Evolutionary conservation across 345 rosid species (phyloP).

Genomic region (Salix exigua): DNA sequence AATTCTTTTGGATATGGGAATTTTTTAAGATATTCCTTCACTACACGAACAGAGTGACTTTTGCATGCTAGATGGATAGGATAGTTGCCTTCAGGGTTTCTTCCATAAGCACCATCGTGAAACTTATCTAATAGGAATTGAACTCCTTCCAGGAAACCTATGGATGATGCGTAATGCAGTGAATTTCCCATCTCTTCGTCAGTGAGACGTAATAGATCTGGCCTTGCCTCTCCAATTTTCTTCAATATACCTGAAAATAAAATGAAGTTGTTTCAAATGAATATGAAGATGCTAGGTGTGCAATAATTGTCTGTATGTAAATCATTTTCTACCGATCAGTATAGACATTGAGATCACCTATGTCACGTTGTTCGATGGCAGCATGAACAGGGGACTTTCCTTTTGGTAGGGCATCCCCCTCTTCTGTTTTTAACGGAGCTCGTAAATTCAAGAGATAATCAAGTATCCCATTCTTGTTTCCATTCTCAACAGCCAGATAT

Average conservation of each 20-base stretch:
- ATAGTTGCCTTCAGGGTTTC: neutral
- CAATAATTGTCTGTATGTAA: neutral
- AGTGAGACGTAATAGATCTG: slow-evolving; percentile 2
- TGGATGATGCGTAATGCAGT: slow-evolving; percentile 12
- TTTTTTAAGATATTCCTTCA: neutral
- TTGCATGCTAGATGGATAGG: neutral
- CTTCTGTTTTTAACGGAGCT: neutral
- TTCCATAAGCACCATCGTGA: neutral
- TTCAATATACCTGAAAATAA: slow-evolving; percentile 11
- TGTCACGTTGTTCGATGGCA: neutral
- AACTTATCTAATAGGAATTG: neutral
- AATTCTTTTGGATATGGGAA: neutral
- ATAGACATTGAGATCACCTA: neutral
- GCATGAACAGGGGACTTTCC: neutral
- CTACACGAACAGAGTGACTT: neutral
- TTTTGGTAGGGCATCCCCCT: neutral
- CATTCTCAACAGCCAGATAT: neutral
- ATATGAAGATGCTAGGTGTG: neutral
- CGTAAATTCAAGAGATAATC: neutral
- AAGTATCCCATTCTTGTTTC: neutral
- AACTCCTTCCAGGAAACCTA: slow-evolving; percentile 1
- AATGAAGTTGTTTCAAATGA: too few relatives aligned
- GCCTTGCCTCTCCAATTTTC: neutral
- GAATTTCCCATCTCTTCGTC: slow-evolving; percentile 14
- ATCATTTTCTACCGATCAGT: neutral